These are phyloP conservation scores for Cryphonectria radicalis DNA, from an alignment of 2,329 filamentous ascomycete species.

Conservation along the genomic window DNA sequence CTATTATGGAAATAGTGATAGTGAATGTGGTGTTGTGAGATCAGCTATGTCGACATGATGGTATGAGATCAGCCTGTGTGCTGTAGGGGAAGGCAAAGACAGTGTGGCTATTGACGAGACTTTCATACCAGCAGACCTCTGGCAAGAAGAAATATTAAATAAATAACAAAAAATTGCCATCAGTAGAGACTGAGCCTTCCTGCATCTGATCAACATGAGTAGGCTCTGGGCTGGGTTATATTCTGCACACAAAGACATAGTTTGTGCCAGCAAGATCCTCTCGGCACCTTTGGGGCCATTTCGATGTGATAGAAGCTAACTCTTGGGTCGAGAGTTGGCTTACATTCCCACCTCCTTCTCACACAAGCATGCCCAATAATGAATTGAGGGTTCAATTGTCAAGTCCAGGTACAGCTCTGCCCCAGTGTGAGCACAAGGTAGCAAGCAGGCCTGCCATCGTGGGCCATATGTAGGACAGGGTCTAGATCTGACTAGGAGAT, in stretches of 20 bases:
- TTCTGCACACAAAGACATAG: not conserved
- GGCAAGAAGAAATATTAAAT: no score
- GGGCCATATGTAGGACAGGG: not conserved
- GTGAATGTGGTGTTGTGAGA: constrained; percentile 10
- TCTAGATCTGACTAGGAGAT: not conserved
- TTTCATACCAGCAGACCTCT: not conserved
- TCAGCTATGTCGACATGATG: not conserved
- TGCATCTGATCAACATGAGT: not conserved
- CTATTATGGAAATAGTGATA: constrained; percentile 5
- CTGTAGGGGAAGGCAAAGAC: not conserved
- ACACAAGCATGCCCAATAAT: not conserved
- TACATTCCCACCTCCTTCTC: not conserved
- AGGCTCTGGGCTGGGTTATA: not conserved
- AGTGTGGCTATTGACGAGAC: not conserved
- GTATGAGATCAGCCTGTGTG: not conserved
- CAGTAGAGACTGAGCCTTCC: not conserved
- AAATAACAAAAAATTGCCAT: not conserved
- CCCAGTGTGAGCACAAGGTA: not conserved
- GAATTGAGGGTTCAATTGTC: not conserved
- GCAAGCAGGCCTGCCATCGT: not conserved
- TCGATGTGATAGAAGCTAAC: not conserved
- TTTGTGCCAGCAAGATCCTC: not conserved
- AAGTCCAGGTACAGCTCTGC: not conserved
- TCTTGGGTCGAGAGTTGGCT: not conserved
- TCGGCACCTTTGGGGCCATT: not conserved